Evolutionary conservation across 768 basidiomycete genomes (phyloP), one percentile per base, ranked within the genome.

Genomic region (Hericium rajendrae): DNA sequence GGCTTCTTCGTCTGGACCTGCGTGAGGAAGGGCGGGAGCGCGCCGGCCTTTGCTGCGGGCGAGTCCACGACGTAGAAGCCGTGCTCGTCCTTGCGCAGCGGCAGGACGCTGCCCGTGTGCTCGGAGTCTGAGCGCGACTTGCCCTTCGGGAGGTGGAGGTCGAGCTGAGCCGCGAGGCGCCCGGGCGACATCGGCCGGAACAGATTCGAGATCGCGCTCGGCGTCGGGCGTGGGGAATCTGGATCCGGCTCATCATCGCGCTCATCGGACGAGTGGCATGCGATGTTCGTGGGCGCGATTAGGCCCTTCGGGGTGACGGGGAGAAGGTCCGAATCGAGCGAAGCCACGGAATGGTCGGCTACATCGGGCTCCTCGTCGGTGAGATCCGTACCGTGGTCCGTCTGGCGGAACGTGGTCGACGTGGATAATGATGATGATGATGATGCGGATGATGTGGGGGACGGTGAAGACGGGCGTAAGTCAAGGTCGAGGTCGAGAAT

Each of bases 41-140:
- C 62, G 57, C 73, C 71, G 26, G 57, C 58, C n/a, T 55, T 51
- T 9, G 59, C 49, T 3, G 57, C 54, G 48, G 51, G 56, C 53
- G 55, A 58, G 6, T 73, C 70, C 52, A 77, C 76, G 38, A 73
- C 75, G 60, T 76, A 77, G 64, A 81, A 78, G 0, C 77, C 80
- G 46, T 77, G 73, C 22, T 78, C 80, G 56, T 81, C 81, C 62
- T 79, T 82, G 68, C 75, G 75, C 13, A 75, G 69, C 11, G 74
- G 69, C 3, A 69, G 59, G 1, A 68, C 68, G 28, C 67, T 70
- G 15, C 65, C 51, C 60, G 62, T 12, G 64, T 63, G 5, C 65
- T 66, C 20, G 65, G 26, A 22, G 6, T 32, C 32, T 10, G 32
- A 32, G 9, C 32, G 32, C 32, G 8, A 6, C 6, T 32, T 32